A percentile compares a stretch with the other conserved stretches of the same genome.
Conservation (phyloP, 2,329 filamentous ascomycete genomes). For the Colletotrichum tabaci region DNA sequence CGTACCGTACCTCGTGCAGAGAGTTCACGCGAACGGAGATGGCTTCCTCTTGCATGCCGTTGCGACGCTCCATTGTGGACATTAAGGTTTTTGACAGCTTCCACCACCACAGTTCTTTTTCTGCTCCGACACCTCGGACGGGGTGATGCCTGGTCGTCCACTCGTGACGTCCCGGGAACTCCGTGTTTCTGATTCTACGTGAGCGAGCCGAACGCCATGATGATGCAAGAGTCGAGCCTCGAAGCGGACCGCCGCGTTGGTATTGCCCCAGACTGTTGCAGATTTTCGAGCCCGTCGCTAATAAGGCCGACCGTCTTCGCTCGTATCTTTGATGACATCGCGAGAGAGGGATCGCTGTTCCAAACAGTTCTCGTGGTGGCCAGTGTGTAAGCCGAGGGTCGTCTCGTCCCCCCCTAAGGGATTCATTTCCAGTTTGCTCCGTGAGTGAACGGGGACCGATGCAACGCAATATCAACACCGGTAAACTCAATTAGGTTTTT, state of each 20-base stretch:
- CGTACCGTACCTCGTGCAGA: neutral
- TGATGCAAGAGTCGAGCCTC: too few species aligned
- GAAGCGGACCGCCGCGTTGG: neutral
- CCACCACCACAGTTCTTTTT: neutral
- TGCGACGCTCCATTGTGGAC: neutral
- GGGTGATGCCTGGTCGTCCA: neutral
- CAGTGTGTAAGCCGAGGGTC: neutral
- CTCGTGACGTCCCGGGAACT: neutral
- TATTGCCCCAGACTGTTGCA: too few species aligned
- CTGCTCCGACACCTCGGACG: too few species aligned
- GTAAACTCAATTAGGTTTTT: neutral
- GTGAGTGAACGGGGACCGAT: too few species aligned
- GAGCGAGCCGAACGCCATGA: neutral
- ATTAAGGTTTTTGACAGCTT: slow-evolving; percentile 11
- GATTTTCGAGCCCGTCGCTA: neutral
- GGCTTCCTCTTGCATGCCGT: slow-evolving; percentile 12
- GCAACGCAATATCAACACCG: too few species aligned
- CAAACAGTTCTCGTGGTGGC: neutral
- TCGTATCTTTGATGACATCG: neutral
- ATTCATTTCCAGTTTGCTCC: neutral
- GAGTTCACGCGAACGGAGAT: slow-evolving; percentile 1
- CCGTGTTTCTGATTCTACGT: neutral
- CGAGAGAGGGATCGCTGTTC: neutral
- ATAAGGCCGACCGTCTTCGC: neutral
- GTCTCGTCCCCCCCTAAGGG: neutral